A percentile compares a stretch with the other conserved stretches of the same genome.
phyloP scores from a whole-genome alignment of 257 asterid species.

The Solanum pennellii region DNA sequence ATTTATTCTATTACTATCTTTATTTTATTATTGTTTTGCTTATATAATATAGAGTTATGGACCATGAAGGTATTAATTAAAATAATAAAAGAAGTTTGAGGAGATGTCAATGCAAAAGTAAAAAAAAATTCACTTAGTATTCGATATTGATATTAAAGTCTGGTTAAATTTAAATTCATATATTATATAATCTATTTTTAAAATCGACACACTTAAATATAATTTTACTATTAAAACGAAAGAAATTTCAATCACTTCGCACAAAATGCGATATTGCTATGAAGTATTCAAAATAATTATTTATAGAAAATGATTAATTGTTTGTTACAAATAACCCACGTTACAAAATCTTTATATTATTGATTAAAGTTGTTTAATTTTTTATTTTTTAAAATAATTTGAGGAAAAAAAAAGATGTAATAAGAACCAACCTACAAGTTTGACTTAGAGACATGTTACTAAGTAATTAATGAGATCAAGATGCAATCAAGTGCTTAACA shows the following conservation, averaged over 20 bases:
- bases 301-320: background rate
- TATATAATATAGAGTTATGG: background rate
- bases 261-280: background rate
- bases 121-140: too few relatives aligned
- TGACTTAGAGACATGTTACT: background rate
- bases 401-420: background rate
- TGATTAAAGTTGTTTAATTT: background rate
- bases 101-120: background rate
- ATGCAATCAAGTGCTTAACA: background rate
- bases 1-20: background rate
- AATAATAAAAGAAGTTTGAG: background rate
- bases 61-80: background rate
- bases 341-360: background rate
- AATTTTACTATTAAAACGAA: background rate
- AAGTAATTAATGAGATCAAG: background rate
- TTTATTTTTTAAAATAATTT: background rate
- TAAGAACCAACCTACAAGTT: background rate
- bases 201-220: fast-evolving
- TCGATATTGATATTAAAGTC: fast-evolving
- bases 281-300: background rate
- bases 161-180: background rate
- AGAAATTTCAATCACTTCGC: background rate
- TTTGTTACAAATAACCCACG: background rate
- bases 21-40: background rate
- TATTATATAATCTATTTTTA: fast-evolving